phyloP scores from a whole-genome alignment of 257 asterid species.

The Nicotiana benthamiana region DNA sequence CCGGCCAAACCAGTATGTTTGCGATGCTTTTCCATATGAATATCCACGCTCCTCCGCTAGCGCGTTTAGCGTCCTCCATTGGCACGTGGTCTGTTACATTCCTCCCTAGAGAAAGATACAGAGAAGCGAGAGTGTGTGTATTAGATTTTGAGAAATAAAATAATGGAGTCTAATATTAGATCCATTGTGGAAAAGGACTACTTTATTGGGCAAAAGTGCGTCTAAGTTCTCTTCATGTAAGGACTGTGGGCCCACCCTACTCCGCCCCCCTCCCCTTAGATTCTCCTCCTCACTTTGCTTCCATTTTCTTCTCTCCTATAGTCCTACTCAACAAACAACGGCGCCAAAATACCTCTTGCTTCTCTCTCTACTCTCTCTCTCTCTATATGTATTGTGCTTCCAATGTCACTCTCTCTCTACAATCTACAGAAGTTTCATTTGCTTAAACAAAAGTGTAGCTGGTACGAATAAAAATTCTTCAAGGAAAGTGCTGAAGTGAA shows the following conservation, averaged over 20 bases:
- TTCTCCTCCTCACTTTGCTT: slow-evolving; percentile 10
- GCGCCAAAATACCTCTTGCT: not conserved
- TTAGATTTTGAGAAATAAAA: not conserved
- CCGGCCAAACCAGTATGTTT: not conserved
- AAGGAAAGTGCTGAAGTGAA: not conserved
- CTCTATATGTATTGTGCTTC: not conserved
- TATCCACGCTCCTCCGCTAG: not conserved
- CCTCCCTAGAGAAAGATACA: not conserved
- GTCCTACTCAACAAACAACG: not conserved
- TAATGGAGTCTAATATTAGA: not conserved
- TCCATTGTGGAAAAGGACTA: not conserved
- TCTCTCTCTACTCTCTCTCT: slow-evolving; percentile 12
- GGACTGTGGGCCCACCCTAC: slow-evolving; percentile 16
- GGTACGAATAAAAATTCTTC: not conserved
- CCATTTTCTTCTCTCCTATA: slow-evolving; percentile 15
- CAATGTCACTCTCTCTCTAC: not conserved
- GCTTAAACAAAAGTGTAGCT: not conserved
- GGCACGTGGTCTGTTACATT: not conserved
- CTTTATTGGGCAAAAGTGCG: slow-evolving; percentile 49
- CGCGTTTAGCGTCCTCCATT: not conserved
- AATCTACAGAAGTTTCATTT: not conserved
- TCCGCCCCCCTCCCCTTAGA: slow-evolving; percentile 11
- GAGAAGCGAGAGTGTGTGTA: not conserved
- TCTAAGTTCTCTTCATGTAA: slow-evolving; percentile 90
- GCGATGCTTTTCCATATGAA: not conserved